These are phyloP conservation scores for Petunia axillaris DNA, from an alignment of 257 asterid species.

Conservation along the genomic window DNA sequence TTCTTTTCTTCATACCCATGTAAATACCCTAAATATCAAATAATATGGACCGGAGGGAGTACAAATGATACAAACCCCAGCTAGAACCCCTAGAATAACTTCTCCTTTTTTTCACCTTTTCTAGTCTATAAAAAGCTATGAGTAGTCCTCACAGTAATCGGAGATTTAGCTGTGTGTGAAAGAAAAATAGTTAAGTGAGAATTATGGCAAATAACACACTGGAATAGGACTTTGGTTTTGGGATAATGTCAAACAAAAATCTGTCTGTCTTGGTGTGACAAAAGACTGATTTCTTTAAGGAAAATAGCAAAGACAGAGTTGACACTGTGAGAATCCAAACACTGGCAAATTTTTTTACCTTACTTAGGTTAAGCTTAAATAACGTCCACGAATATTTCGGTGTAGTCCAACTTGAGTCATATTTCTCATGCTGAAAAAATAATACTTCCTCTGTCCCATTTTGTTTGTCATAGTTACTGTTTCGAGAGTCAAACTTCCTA, in stretches of 20 bases:
- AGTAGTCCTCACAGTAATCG: no score
- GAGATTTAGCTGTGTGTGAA: constrained; percentile 35
- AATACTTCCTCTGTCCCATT: no score
- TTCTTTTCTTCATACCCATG: no score
- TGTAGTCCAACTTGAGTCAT: neutral
- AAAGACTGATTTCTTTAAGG: neutral
- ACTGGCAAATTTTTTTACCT: no score
- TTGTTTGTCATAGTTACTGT: no score
- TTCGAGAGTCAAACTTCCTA: no score
- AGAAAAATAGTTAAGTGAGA: constrained; percentile 31
- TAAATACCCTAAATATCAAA: no score
- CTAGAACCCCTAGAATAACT: neutral
- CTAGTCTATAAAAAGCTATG: no score
- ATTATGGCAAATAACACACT: constrained; percentile 28
- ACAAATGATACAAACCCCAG: neutral
- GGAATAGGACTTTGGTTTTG: constrained; percentile 33
- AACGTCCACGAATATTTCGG: constrained; percentile 15
- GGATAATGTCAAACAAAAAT: constrained; percentile 35
- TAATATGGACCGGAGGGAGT: no score
- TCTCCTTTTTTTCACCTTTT: neutral
- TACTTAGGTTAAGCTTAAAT: neutral
- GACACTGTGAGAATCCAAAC: neutral
- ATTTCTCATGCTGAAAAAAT: constrained; percentile 1
- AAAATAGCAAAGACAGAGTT: neutral
- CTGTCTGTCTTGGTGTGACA: neutral